phyloP scores from a whole-genome alignment of 257 asterid species.

The Ilex asprella region DNA sequence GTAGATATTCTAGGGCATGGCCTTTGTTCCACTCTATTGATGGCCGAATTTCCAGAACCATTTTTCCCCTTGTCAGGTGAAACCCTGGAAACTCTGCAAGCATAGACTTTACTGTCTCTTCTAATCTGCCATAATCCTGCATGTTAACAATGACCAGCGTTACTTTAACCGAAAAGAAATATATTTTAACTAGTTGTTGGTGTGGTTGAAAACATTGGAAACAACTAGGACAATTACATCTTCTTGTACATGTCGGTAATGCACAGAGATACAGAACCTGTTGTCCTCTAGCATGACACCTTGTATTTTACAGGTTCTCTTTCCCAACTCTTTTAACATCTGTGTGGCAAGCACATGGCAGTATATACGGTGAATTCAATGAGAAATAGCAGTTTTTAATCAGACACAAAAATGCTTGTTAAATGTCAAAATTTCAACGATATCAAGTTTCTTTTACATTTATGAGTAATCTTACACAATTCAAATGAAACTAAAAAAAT shows the following conservation, averaged over 20 bases:
- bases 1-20: slow-evolving; percentile 56
- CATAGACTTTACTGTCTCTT: slow-evolving; percentile 31
- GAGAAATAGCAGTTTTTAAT: not conserved
- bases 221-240: slow-evolving; percentile 26
- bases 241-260: slow-evolving; percentile 61
- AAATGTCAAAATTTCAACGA: no score
- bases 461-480: not conserved
- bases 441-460: not conserved
- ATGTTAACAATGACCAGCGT: not conserved
- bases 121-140: slow-evolving; percentile 54
- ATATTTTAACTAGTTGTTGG: no score
- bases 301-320: slow-evolving; percentile 28
- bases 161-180: no score
- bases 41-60: slow-evolving; percentile 80
- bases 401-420: not conserved
- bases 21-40: slow-evolving; percentile 83
- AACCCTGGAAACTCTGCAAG: slow-evolving; percentile 33
- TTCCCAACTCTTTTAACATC: slow-evolving; percentile 51
- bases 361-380: not conserved
- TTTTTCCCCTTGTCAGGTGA: slow-evolving; percentile 63
- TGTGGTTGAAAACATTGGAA: not conserved
- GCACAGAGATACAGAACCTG: slow-evolving; percentile 72
- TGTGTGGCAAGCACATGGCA: slow-evolving; percentile 7
- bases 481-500: no score
- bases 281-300: slow-evolving; percentile 81